Evolutionary conservation across 202 grass and related monocot genomes (phyloP), one percentile per base, ranked within the genome.

Genomic region (Schoenoplectus tabernaemontani): DNA sequence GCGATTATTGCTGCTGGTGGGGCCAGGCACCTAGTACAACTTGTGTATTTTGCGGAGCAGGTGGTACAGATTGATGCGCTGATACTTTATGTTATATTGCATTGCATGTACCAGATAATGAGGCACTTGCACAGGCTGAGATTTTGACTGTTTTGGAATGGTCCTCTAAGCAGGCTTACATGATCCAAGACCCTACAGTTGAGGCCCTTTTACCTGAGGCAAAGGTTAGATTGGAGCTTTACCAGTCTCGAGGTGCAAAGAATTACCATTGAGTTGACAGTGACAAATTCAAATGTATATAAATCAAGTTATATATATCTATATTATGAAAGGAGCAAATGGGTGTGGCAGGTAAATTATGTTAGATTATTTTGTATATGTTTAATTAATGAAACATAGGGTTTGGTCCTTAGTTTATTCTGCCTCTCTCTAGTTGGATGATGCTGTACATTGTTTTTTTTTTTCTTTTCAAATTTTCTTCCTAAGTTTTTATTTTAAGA

Each of bases 101-200:
- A 8, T 83, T 87, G 62, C 87, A 90, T 53, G 95, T 98, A 41
- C 95, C 91, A 3, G 95, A 98, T 39, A 92, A 84, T 17, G 95
- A 98, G 91, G 95, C 82, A 46, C 75, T 98, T 80, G 95, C 95
- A 6, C 89, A 98, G 53, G 91, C 95, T 44, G 95, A 98, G 77
- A 89, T 92, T 64, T 88, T 95, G 9, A 90, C 86, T 0, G 88
- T 95, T 66, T 88, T 98, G 11, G 95, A 98, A 67, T 98, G 95
- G 91, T 83, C 91, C 47, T 90, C 84, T 70, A 98, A 98, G 67
- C 95, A 98, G 84, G 78, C 74, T 2, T 89, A 81, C 89, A 86
- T 98, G 95, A 82, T 92, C 73, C 91, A 95, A 78, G 87, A 98
- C 50, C 89, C 77, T 0, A 44, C 69, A 16, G 84, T 98, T 1